Evolutionary conservation across 139 green algal genomes (phyloP), one percentile per base, ranked within the genome.

Genomic region (Limnomonas spitsbergensis): DNA sequence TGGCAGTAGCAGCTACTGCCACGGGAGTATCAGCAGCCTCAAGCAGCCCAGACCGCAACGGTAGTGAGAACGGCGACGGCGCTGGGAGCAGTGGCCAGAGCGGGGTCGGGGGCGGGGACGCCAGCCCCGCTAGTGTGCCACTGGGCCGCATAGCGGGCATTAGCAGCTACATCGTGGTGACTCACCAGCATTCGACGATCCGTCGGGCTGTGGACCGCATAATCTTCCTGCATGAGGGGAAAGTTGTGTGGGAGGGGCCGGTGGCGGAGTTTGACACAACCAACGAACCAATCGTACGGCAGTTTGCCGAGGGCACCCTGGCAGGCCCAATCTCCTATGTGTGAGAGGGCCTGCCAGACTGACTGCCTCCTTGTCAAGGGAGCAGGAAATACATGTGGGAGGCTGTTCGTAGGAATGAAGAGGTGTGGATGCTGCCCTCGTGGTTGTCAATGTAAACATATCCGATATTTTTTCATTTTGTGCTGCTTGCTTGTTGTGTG

Each of bases 111-210:
- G n/a, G n/a, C n/a, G n/a, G n/a, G n/a, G n/a, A n/a, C n/a, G n/a
- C n/a, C n/a, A n/a, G n/a, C n/a, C n/a, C n/a, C n/a, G 47, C 47
- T 20, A 29, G 20, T 61, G 20, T 61, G 20, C 47, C 47, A 29
- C 14, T 61, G 20, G 79, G 77, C 36, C 42, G 68, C 24, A 53
- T 42, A 24, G 76, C 67, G 31, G 92, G 93, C 81, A 95, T 99
- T 54, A 83, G 87, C 6, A 90, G 80, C 69, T 99, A 99, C 82
- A 92, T 99, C 36, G 96, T 99, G 14, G 96, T 99, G 2, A 99
- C 96, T 20, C 96, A 99, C 83, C 96, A 99, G 88, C 92, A 98
- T 85, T 95, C 87, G 32, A 98, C 96, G 3, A 98, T 98, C 73
- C 76, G 91, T 2, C 88, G 94, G n/a, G 90, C 96, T 7, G 96